A percentile compares a stretch with the other conserved stretches of the same genome.
These are phyloP conservation scores for Iberis amara DNA, from an alignment of 441 rosid species.

Conservation along the genomic window DNA sequence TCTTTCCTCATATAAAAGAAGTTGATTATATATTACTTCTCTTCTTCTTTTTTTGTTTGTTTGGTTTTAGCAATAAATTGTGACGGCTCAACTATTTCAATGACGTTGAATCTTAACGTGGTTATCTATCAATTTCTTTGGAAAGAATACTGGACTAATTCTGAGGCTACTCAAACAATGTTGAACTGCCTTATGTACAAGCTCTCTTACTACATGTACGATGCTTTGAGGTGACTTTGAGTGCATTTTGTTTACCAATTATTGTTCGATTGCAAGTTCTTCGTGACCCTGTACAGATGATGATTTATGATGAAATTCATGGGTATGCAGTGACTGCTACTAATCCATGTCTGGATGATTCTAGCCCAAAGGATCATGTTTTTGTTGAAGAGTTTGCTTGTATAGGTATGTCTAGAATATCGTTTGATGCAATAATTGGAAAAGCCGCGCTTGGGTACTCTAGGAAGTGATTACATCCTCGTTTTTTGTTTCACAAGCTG, in stretches of 20 bases:
- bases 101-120: constrained; percentile 15
- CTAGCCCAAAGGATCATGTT: constrained; percentile 55
- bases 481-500: constrained; percentile 49
- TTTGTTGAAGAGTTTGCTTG: constrained; percentile 96
- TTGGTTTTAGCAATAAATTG: constrained; percentile 4
- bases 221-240: too few relatives aligned
- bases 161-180: constrained; percentile 95
- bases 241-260: not conserved
- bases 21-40: constrained; percentile 81
- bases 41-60: not conserved
- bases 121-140: constrained; percentile 20
- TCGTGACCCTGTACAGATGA: constrained; percentile 87
- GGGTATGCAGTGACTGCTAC: constrained; percentile 78
- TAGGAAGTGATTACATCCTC: not conserved
- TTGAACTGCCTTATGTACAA: constrained; percentile 94
- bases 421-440: not conserved
- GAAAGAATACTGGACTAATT: constrained; percentile 84
- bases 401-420: constrained; percentile 76
- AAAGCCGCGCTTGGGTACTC: too few relatives aligned
- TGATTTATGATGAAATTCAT: constrained; percentile 93
- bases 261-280: constrained; percentile 57
- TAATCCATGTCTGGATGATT: constrained; percentile 83
- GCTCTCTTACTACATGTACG: constrained; percentile 88
- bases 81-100: constrained; percentile 9
- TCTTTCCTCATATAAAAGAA: constrained; percentile 96